Evolutionary conservation across 2,329 filamentous ascomycete genomes (phyloP).

Genomic region (Fusarium sp.): DNA sequence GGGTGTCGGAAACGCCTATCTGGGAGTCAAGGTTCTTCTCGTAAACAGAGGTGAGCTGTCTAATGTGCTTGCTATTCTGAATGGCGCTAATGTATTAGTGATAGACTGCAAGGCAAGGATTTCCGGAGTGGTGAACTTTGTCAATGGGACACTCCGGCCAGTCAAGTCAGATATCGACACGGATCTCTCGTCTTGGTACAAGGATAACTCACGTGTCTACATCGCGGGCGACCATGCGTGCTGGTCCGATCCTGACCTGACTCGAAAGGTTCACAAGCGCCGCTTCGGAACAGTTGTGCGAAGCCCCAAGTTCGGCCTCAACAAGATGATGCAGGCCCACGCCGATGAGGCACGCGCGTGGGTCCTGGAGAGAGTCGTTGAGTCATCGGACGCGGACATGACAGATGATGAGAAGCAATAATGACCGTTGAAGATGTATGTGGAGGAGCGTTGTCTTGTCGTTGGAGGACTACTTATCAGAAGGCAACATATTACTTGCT

Average conservation of each 20-base stretch:
- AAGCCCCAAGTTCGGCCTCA: constrained; percentile 60
- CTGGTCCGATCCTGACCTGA: constrained; percentile 74
- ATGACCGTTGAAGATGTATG: neutral
- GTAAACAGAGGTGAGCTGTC: constrained; percentile 72
- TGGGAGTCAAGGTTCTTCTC: constrained; percentile 83
- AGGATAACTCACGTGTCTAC: constrained; percentile 81
- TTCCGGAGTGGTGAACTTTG: constrained; percentile 81
- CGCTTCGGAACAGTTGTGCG: constrained; percentile 69
- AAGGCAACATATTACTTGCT: constrained; percentile 2
- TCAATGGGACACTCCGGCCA: constrained; percentile 79
- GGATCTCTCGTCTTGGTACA: constrained; percentile 84
- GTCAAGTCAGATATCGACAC: constrained; percentile 82
- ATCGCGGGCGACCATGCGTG: constrained; percentile 80
- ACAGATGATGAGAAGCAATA: constrained; percentile 60
- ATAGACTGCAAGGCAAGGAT: constrained; percentile 74
- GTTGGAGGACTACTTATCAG: neutral
- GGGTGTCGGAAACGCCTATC: constrained; percentile 89
- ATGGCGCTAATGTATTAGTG: constrained; percentile 23
- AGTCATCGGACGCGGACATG: constrained; percentile 53
- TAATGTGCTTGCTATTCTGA: neutral
- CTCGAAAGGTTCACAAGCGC: constrained; percentile 67
- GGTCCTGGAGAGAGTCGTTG: constrained; percentile 56
- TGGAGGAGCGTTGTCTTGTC: neutral
- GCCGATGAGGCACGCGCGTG: constrained; percentile 62
- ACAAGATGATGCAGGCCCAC: constrained; percentile 67